These are phyloP conservation scores for Lactarius evosmus DNA, from an alignment of 768 basidiomycete genomes.

Conservation along the genomic window DNA sequence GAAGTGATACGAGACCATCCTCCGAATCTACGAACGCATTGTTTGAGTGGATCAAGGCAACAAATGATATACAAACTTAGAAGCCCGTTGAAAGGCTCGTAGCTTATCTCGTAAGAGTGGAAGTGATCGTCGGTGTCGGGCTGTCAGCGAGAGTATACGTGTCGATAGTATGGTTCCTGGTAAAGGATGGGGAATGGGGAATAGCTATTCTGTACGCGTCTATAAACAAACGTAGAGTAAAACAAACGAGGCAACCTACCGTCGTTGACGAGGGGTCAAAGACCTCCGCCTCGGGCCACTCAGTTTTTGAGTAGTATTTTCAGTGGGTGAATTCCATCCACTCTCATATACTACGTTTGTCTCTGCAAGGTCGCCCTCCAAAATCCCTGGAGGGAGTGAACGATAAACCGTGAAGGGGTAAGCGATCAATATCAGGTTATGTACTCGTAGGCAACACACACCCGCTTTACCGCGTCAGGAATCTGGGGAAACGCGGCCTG, in stretches of 20 bases:
- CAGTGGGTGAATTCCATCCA: conserved; percentile 95
- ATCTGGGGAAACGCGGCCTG: conserved; percentile 80
- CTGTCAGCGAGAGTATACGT: conserved; percentile 91
- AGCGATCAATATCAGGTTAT: neutral
- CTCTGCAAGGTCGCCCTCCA: conserved; percentile 85
- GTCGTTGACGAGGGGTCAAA: conserved; percentile 91
- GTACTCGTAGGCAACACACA: conserved; percentile 38
- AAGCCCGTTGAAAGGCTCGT: conserved; percentile 96
- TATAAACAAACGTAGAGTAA: neutral
- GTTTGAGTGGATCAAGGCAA: neutral
- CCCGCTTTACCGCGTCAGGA: conserved; percentile 86
- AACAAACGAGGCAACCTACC: conserved; percentile 45
- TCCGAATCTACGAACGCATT: conserved; percentile 57
- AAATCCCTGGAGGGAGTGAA: conserved; percentile 89
- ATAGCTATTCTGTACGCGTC: conserved; percentile 73
- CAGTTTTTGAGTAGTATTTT: conserved; percentile 92
- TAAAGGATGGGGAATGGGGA: conserved; percentile 96
- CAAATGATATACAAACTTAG: conserved; percentile 59
- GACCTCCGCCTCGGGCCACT: conserved; percentile 97
- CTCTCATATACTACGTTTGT: conserved; percentile 94
- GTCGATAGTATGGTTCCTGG: conserved; percentile 91
- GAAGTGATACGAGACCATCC: conserved; percentile 85
- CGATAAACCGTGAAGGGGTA: conserved; percentile 64
- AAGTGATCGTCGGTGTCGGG: conserved; percentile 97
- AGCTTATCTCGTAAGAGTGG: conserved; percentile 96